Base-by-base conservation (phyloP, 2,329 filamentous ascomycete genomes). In the Penicillium palitans region DNA sequence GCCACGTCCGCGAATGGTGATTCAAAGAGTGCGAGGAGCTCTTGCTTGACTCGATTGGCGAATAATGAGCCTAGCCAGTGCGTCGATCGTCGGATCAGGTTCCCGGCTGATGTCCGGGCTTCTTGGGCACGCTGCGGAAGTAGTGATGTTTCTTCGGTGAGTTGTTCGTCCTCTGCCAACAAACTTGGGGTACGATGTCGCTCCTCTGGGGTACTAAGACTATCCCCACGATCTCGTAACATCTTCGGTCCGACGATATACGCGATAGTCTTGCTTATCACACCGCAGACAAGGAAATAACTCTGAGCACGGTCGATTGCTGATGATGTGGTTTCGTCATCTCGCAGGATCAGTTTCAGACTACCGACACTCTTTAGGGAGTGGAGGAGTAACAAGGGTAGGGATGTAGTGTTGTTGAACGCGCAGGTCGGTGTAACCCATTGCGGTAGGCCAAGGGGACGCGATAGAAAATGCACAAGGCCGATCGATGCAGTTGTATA, bases 1-100 rank as follows among this genome's bases (percentile, higher is more conserved):
- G 86, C 84, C 0, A 85, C 81, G 64, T 89, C 89, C 57, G 86
- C 75, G 65, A 89, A 87, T 40, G 77, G 74, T 48, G 73, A 80
- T 10, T 78, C 65, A 35, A 79, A 74, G 2, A 75, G 70, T 7
- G 82, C 68, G 4, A 63, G 52, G 12, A 73, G 64, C 13, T 72
- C 70, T 33, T 73, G 68, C 31, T 69, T 70, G 15, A 74, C 67
- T 21, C 68, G 66, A 10, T 68, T 63, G 29, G 76, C 76, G 9
- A 72, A 69, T 25, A 69, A 66, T 25, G 72, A 73, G 15, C 69
- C 69, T 4, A 69, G 58, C 37, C 63, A 65, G 19, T 72, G 70
- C 65, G 29, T 35, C 15, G 61, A 61, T 15, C 67, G 68, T 13
- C 72, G 67, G 29, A 77, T 39, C 19, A 58, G 55, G 21, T 50